Base-by-base conservation (phyloP, 1,284 basidiomycete species). In the Xerocomus cyaneibrunnescens region DNA sequence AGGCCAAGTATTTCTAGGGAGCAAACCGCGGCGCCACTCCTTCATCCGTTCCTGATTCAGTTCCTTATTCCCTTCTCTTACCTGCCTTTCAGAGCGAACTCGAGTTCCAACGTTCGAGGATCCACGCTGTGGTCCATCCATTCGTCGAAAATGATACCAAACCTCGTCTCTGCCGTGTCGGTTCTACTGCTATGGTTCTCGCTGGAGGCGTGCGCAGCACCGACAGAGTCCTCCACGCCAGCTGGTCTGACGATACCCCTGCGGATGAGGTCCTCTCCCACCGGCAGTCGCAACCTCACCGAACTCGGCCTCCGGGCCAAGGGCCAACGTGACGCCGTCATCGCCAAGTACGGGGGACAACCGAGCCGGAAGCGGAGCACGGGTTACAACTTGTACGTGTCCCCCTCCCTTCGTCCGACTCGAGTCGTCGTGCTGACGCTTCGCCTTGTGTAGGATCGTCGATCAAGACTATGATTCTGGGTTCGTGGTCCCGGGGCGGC, bases 301-400 rank as follows among this genome's bases (percentile, higher is more conserved):
- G 59, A 66, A 28, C 52, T 50, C 16, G 58, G 42, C 1, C 23
- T n/a, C 7, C n/a, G 64, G 13, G 68, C 68, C 21, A 49, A 66
- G 39, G 19, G 39, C 8, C 65, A 70, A 36, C 66, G 65, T 5
- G 55, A 70, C 16, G 17, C 30, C 7, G 40, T 42, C 27, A 43
- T 63, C 5, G 40, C 51, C 28, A 69, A 65, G 50, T 66, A 69
- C 28, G 10, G 34, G 2, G n/a, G n/a, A n/a, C 19, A 19, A 36
- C 23, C 34, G 14, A 34, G 25, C 22, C 48, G 10, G 41, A 69
- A 63, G 32, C 68, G 68, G 41, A 64, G 67, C 17, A 53, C 42
- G 4, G 68, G 65, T 13, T 64, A 65, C 31, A 70, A 70, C 48
- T 39, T 56, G 65, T 68, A 16, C 16, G 66, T 55, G 16, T 13